Percentiles rank a stretch among this genome's conserved stretches.
Conservation (phyloP, 2,329 filamentous ascomycete genomes). For the Fusarium sp. region DNA sequence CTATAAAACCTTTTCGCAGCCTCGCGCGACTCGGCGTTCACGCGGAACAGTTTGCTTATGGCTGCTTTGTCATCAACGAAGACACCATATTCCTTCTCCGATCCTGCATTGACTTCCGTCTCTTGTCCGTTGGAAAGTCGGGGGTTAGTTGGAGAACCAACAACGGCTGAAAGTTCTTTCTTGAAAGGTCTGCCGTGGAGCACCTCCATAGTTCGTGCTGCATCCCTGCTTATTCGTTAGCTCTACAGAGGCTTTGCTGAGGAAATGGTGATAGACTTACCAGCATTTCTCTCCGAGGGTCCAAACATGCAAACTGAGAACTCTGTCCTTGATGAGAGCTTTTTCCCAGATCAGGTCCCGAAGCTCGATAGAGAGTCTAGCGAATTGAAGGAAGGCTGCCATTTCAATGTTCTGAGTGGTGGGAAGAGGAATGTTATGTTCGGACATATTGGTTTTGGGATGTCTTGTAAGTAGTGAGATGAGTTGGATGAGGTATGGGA, state of each 20-base stretch:
- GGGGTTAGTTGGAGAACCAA: background rate
- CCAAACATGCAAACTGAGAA: background rate
- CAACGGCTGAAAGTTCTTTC: background rate
- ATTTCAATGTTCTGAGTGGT: background rate
- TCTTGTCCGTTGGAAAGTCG: too few relatives aligned
- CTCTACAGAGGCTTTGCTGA: accelerated
- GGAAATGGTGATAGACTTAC: background rate
- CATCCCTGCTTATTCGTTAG: background rate
- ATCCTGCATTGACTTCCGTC: accelerated
- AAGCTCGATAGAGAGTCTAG: background rate
- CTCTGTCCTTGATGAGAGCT: background rate
- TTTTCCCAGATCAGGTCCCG: background rate
- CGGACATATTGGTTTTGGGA: background rate
- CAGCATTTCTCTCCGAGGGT: background rate
- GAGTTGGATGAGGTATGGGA: too few relatives aligned
- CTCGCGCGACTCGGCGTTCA: background rate
- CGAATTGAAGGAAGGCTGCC: background rate
- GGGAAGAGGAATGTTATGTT: accelerated
- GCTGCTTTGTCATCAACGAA: background rate
- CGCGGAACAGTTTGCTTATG: background rate
- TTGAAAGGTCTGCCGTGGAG: background rate
- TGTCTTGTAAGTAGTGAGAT: too few relatives aligned
- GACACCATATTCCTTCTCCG: background rate
- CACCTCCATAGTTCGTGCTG: background rate
- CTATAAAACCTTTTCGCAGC: background rate